Evolutionary conservation across 345 rosid genomes (phyloP).

Genomic region (Eucalyptus cloeziana): DNA sequence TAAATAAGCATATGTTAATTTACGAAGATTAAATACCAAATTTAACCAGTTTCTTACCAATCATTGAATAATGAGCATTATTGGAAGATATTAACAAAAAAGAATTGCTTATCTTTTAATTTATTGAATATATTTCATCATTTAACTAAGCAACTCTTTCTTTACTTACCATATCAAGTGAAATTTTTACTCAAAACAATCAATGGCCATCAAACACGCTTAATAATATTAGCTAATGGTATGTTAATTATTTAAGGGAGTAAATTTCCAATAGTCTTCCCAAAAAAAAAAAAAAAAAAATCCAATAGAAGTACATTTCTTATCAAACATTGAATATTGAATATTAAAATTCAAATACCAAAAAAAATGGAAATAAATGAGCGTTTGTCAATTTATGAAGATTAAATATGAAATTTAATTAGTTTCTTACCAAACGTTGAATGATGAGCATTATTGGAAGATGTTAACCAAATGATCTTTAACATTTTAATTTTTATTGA

Average conservation of each 20-base stretch:
- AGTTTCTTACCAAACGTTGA: accelerated
- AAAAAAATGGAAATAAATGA: no score
- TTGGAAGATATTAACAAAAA: not conserved
- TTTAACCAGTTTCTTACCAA: not conserved
- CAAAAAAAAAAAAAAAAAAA: no score
- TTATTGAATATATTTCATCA: no score
- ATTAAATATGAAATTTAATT: no score
- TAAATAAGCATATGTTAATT: not conserved
- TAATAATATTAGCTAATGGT: no score
- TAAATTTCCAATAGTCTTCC: not conserved
- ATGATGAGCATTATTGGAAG: not conserved
- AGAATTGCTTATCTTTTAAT: not conserved
- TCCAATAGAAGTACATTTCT: not conserved
- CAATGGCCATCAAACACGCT: not conserved
- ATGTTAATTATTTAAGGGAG: not conserved
- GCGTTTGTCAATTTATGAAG: no score
- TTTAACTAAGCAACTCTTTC: not conserved
- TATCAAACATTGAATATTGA: no score
- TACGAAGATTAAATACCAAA: not conserved
- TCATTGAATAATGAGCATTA: not conserved
- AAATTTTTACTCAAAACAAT: not conserved
- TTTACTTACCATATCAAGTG: accelerated
- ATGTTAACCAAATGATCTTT: no score
- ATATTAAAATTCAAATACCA: no score
- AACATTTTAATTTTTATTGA: no score